Evolutionary conservation across 202 grass and related monocot species (phyloP).

Genomic region (Alloteropsis angusta): DNA sequence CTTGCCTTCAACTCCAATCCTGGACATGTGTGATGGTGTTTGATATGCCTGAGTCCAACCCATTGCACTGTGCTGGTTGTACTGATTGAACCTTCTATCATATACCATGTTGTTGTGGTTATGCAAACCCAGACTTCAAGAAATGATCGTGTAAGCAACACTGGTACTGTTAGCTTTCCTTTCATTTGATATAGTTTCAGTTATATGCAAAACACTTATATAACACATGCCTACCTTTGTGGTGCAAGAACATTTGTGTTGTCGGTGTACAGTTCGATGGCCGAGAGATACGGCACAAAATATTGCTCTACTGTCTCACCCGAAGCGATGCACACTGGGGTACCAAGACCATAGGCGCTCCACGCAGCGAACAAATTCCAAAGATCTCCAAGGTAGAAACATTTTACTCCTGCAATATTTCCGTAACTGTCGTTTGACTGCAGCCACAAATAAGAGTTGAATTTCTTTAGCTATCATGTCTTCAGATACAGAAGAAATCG

Average conservation of each 20-base stretch:
- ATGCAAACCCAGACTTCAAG: not conserved
- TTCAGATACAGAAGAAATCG: not conserved
- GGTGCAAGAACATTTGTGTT: not conserved
- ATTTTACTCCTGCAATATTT: not conserved
- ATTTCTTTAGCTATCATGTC: not conserved
- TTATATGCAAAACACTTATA: not conserved
- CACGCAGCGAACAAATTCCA: conserved; percentile 56
- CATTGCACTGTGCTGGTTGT: not conserved
- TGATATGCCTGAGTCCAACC: not conserved
- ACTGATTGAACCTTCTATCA: not conserved
- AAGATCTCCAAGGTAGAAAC: conserved; percentile 42
- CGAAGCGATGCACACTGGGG: conserved; percentile 19
- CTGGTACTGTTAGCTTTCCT: not conserved
- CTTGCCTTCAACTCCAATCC: not conserved
- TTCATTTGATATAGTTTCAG: not conserved
- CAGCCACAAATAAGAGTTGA: not conserved
- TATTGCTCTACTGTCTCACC: conserved; percentile 39
- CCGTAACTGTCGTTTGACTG: not conserved
- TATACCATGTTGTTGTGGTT: not conserved
- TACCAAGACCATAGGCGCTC: conserved; percentile 60
- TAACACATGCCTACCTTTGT: not conserved
- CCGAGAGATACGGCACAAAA: conserved; percentile 65
- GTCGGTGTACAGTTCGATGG: conserved; percentile 47
- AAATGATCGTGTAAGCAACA: not conserved
- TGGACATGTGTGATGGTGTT: not conserved